A percentile compares a stretch with the other conserved stretches of the same genome.
Evolutionary conservation across 495 filamentous ascomycete genomes (phyloP).

Genomic region (Chaetomium fimeti): DNA sequence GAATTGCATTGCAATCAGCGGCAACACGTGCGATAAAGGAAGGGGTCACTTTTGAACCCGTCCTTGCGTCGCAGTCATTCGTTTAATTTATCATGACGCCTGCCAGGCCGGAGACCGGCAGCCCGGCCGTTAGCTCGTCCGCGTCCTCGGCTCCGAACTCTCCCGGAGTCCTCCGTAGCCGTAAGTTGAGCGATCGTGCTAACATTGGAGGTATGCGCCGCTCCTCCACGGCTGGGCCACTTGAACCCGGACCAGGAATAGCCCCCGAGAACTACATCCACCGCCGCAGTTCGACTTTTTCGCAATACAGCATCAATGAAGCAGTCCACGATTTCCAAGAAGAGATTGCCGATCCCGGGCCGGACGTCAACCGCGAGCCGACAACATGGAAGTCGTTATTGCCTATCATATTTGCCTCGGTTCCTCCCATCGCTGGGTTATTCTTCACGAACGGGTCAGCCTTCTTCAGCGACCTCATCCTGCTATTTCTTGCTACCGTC

Average conservation of each 20-base stretch:
- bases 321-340: slow-evolving; percentile 66
- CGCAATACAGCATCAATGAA: slow-evolving; percentile 66
- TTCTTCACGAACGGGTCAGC: slow-evolving; percentile 81
- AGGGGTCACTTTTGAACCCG: neutral
- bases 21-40: neutral
- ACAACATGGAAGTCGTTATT: slow-evolving; percentile 63
- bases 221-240: neutral
- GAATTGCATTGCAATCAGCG: neutral
- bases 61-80: neutral
- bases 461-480: slow-evolving; percentile 78
- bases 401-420: slow-evolving; percentile 75
- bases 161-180: neutral
- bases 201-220: neutral
- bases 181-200: neutral
- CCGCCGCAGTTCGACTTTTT: slow-evolving; percentile 72
- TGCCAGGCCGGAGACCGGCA: neutral
- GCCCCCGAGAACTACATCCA: slow-evolving; percentile 34
- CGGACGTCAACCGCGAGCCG: slow-evolving; percentile 19
- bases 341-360: slow-evolving; percentile 67
- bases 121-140: neutral
- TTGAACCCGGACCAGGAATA: neutral
- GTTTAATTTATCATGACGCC: neutral
- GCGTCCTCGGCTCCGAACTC: neutral
- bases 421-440: slow-evolving; percentile 81
- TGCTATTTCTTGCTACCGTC: slow-evolving; percentile 73